Base-by-base conservation (phyloP, 164 flowering plant species). In the Magnolia changhungtana region DNA sequence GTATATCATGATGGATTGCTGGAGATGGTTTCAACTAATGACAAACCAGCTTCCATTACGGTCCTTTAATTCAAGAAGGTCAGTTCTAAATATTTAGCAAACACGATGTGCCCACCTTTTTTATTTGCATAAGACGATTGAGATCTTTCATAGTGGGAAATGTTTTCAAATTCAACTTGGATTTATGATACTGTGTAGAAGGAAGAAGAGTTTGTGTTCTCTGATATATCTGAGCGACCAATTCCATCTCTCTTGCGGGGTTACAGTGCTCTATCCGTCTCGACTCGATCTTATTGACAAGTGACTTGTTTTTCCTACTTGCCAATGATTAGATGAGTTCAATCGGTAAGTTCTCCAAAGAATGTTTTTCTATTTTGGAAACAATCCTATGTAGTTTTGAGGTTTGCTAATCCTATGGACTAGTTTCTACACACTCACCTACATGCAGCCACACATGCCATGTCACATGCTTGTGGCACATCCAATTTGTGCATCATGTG, bases 181-280 rank as follows among this genome's bases (percentile, higher is more conserved):
- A 45, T 71, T 75, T 55, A 51, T 80, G 69, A 21, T 76, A 21
- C 23, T 13, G 27, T 71, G 82, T 95, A 96, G 99, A 88, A 89
- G 81, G 97, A 94, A 82, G 97, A 94, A 84, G 98, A 92, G 77
- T 92, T 96, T 81, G 88, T 94, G 23, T 94, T 96, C 83, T 73
- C 89, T 79, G 90, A 92, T 81, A 78, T 96, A 76, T 67, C 81
- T 78, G 92, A 90, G 86, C 77, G 78, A 50, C 98, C 99, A 50
- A 76, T 91, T 75, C 97, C 98, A 72, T 96, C 98, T 70, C 74
- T 96, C 27, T 81, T 94, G 80, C 82, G 99, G 73, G 97, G 97
- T 67, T 96, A 82, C 76, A 92, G 98, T 84, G 97, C 98, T 77
- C 99, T 51, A 80, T 96, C 29, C 93, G 98, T 27, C 87, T 94